A percentile compares a stretch with the other conserved stretches of the same genome.
Evolutionary conservation across 805 yeast species (phyloP).

Genomic region (Isabelozyma rhagii): DNA sequence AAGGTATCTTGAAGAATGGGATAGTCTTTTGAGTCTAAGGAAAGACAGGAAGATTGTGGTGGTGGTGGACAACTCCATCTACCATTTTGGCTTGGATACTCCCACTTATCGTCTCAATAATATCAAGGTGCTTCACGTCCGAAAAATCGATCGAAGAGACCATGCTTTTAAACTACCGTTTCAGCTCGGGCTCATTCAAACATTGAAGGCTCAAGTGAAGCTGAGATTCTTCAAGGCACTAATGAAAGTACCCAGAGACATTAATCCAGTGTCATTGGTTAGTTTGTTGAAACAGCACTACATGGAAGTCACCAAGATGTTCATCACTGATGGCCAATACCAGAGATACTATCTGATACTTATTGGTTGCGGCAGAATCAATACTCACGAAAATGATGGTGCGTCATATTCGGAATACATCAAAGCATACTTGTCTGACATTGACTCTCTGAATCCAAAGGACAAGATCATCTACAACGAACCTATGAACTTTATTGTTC

Average conservation of each 20-base stretch:
- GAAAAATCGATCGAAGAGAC: neutral
- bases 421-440: neutral
- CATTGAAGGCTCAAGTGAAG: slow-evolving; percentile 11
- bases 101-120: slow-evolving; percentile 7
- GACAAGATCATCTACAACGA: neutral
- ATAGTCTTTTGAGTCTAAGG: slow-evolving; percentile 6
- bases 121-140: slow-evolving; percentile 7
- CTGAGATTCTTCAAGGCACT: slow-evolving; percentile 6
- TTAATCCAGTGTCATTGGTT: neutral
- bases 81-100: slow-evolving; percentile 7
- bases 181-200: slow-evolving; percentile 15
- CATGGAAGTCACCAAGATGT: slow-evolving; percentile 2
- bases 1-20: slow-evolving; percentile 13
- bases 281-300: slow-evolving; percentile 1
- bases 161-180: slow-evolving; percentile 6
- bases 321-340: slow-evolving; percentile 8
- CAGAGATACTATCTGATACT: slow-evolving; percentile 9
- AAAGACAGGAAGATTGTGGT: slow-evolving; percentile 11
- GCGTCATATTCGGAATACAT: neutral
- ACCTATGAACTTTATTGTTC: neutral
- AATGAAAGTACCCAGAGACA: neutral
- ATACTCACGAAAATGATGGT: neutral
- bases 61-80: slow-evolving; percentile 10
- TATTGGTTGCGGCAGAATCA: neutral
- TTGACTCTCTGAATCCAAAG: neutral